phyloP scores from a whole-genome alignment of 305 asterid genomes.

The Caryopteris hybrid region DNA sequence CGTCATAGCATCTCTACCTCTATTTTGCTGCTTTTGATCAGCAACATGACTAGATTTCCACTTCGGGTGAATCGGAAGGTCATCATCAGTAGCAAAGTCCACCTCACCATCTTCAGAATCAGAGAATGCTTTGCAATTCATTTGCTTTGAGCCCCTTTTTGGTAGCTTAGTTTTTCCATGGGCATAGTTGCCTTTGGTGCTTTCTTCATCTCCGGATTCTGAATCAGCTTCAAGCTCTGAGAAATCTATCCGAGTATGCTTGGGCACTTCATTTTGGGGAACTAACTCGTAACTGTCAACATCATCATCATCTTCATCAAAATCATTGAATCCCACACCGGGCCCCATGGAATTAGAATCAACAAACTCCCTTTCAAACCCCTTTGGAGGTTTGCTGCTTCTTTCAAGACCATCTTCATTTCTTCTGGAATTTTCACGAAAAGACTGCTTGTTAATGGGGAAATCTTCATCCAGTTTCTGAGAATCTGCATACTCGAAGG shows the following conservation, averaged over 20 bases:
- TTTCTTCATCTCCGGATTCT: slow-evolving; percentile 56
- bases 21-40: slow-evolving; percentile 33
- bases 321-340: slow-evolving; percentile 75
- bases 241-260: slow-evolving; percentile 50
- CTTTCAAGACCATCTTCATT: slow-evolving; percentile 36
- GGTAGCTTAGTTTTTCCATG: slow-evolving; percentile 28
- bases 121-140: slow-evolving; percentile 28
- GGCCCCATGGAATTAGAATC: slow-evolving; percentile 33
- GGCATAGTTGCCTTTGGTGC: slow-evolving; percentile 21
- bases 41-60: slow-evolving; percentile 74
- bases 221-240: slow-evolving; percentile 78
- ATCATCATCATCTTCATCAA: slow-evolving; percentile 86
- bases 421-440: slow-evolving; percentile 34
- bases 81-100: slow-evolving; percentile 71
- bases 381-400: slow-evolving; percentile 36
- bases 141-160: slow-evolving; percentile 31
- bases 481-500: slow-evolving; percentile 92
- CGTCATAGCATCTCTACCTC: slow-evolving; percentile 33
- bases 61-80: slow-evolving; percentile 68
- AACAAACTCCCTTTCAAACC: slow-evolving; percentile 37
- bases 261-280: slow-evolving; percentile 44
- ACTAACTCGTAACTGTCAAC: slow-evolving; percentile 79
- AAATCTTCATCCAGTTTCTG: slow-evolving; percentile 43
- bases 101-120: slow-evolving; percentile 49
- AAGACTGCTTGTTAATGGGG: slow-evolving; percentile 30